phyloP scores from a whole-genome alignment of 2,329 filamentous ascomycete species.

The Pyrenochaeta sp. region DNA sequence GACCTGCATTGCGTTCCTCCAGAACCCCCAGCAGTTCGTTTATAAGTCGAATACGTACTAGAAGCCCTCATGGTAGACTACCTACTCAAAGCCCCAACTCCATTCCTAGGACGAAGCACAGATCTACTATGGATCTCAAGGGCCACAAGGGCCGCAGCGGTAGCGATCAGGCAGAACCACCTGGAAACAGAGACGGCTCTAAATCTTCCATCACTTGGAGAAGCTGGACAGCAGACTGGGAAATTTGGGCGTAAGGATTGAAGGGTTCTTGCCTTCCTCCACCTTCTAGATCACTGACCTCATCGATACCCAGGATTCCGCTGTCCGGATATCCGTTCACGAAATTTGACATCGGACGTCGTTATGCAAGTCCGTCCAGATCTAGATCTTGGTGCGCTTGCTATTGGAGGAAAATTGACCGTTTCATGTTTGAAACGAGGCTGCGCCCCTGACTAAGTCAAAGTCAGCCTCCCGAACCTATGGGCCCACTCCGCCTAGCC shows the following conservation, averaged over 20 bases:
- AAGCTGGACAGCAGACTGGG: not conserved
- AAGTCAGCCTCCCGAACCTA: conserved; percentile 8
- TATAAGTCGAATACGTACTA: not conserved
- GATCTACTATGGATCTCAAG: too few relatives aligned
- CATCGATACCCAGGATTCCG: not conserved
- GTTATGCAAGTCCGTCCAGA: conserved; percentile 20
- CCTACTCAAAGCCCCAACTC: not conserved
- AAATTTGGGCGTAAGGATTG: not conserved
- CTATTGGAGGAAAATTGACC: conserved; percentile 28
- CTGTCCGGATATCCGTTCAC: conserved; percentile 1
- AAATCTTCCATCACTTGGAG: not conserved
- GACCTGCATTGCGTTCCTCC: not conserved
- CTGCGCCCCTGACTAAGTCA: conserved; percentile 17
- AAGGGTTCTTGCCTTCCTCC: not conserved
- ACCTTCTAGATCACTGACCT: not conserved
- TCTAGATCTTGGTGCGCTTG: conserved; percentile 13
- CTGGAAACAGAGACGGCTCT: not conserved
- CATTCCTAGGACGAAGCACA: not conserved
- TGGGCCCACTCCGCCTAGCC: conserved; percentile 10
- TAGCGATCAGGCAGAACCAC: not conserved
- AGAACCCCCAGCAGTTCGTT: not conserved
- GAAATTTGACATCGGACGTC: conserved; percentile 10
- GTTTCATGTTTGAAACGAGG: conserved; percentile 34
- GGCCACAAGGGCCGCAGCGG: too few relatives aligned
- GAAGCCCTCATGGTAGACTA: not conserved